Percentiles rank a stretch among this genome's conserved stretches.
Evolutionary conservation across 1,284 basidiomycete genomes (phyloP).

Genomic region (Melampsora larici-populina): DNA sequence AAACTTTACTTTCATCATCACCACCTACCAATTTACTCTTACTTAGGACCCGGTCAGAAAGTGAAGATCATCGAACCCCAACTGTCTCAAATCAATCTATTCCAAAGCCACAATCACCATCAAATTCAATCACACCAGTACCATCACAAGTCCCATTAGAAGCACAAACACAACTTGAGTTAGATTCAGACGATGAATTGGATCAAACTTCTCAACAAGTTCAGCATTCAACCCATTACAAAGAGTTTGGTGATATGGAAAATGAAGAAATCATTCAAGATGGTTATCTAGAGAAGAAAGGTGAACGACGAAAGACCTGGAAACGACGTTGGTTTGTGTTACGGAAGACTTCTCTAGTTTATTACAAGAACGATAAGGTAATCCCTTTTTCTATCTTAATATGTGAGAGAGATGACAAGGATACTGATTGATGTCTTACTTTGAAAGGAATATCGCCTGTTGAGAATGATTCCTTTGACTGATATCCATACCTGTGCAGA

Average conservation of each 20-base stretch:
- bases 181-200: slow-evolving; percentile 36
- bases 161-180: slow-evolving; percentile 13
- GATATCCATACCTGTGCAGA: slow-evolving; percentile 87
- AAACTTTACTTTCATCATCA: not conserved
- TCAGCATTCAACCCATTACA: slow-evolving; percentile 22
- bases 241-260: slow-evolving; percentile 42
- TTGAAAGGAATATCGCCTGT: slow-evolving; percentile 74
- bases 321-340: slow-evolving; percentile 99
- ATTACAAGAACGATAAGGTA: slow-evolving; percentile 84
- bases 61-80: not conserved
- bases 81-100: not conserved
- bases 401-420: not conserved
- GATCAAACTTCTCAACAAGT: slow-evolving; percentile 15
- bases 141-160: too few species aligned
- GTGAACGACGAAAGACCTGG: slow-evolving; percentile 96
- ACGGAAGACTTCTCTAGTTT: slow-evolving; percentile 82
- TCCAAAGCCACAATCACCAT: not conserved
- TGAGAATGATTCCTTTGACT: slow-evolving; percentile 79
- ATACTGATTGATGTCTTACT: not conserved
- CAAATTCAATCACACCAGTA: not conserved
- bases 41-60: not conserved
- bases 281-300: slow-evolving; percentile 92
- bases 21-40: not conserved
- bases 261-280: slow-evolving; percentile 40
- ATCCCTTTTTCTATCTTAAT: not conserved